phyloP scores from a whole-genome alignment of 352 stramenopile genomes.

The Pythium periplocum region DNA sequence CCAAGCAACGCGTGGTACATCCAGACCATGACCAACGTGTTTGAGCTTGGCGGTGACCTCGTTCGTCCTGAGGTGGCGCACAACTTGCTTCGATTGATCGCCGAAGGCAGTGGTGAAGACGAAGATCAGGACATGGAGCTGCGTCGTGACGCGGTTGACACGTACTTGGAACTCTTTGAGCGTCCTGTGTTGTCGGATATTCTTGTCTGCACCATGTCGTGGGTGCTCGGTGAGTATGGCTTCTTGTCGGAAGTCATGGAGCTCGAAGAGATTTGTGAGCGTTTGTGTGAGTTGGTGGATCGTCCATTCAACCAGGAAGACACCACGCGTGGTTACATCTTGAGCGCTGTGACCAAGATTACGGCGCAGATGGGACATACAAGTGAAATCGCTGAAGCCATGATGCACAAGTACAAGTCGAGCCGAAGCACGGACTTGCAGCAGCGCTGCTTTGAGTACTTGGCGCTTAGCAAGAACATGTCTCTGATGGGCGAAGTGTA shows the following conservation, averaged over 20 bases:
- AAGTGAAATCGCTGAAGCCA: constrained; percentile 83
- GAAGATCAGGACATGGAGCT: constrained; percentile 96
- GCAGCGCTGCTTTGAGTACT: constrained; percentile 98
- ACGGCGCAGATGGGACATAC: constrained; percentile 93
- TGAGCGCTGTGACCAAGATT: constrained; percentile 98
- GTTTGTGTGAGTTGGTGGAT: constrained; percentile 92
- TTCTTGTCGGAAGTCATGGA: constrained; percentile 93
- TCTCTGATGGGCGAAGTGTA: constrained; percentile 89
- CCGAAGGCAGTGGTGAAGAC: constrained; percentile 95
- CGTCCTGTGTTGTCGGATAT: constrained; percentile 94
- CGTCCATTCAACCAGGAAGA: constrained; percentile 82
- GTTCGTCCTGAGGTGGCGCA: constrained; percentile 96
- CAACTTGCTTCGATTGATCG: constrained; percentile 98
- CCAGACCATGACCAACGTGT: constrained; percentile 96
- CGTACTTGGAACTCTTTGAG: constrained; percentile 95
- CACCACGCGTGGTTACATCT: constrained; percentile 93
- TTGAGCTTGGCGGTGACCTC: constrained; percentile 95
- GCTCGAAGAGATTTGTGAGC: constrained; percentile 93
- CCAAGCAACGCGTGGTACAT: constrained; percentile 99
- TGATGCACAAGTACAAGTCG: constrained; percentile 97
- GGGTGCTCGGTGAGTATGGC: constrained; percentile 99
- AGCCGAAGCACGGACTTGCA: constrained; percentile 96
- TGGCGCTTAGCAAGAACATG: constrained; percentile 91
- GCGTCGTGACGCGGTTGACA: constrained; percentile 95
- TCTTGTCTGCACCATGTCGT: constrained; percentile 97